These are phyloP conservation scores for Colletotrichum sansevieriae DNA, from an alignment of 2,329 filamentous ascomycete genomes.

Conservation along the genomic window DNA sequence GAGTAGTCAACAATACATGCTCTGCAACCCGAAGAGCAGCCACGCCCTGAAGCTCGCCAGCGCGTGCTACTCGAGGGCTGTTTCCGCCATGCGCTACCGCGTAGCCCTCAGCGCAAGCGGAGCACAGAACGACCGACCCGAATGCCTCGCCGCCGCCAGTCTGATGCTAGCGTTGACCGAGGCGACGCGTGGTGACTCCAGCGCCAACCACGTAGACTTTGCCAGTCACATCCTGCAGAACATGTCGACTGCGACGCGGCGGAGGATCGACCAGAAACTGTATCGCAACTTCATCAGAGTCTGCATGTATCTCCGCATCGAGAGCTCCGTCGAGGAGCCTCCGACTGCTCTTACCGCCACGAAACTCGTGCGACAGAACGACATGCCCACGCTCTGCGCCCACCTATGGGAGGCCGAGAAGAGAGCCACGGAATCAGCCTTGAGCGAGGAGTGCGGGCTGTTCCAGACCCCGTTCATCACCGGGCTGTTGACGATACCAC, in stretches of 20 bases:
- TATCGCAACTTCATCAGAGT: constrained; percentile 3
- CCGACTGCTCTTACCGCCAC: not conserved
- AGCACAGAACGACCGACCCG: not conserved
- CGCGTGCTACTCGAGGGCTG: constrained; percentile 4
- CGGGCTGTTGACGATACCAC: constrained; percentile 8
- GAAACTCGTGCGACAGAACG: not conserved
- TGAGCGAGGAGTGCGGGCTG: not conserved
- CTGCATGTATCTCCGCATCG: constrained; percentile 9
- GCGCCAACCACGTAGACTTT: not conserved
- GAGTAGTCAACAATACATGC: constrained; percentile 1
- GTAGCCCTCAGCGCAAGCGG: not conserved
- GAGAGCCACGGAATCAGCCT: not conserved
- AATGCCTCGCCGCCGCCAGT: not conserved
- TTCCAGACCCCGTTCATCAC: constrained; percentile 9
- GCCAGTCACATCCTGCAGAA: constrained; percentile 4
- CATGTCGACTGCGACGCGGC: not conserved
- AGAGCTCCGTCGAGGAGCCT: not conserved
- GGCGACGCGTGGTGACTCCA: not conserved
- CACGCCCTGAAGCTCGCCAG: not conserved
- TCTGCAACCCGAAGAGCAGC: not conserved
- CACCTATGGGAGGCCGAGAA: constrained; percentile 13
- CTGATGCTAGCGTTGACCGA: constrained; percentile 1
- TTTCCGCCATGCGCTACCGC: not conserved
- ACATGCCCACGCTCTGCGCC: constrained; percentile 1
- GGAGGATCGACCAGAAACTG: not conserved